Base-by-base conservation (phyloP, 306 rosid genomes). In the Begonia peltatifolia region DNA sequence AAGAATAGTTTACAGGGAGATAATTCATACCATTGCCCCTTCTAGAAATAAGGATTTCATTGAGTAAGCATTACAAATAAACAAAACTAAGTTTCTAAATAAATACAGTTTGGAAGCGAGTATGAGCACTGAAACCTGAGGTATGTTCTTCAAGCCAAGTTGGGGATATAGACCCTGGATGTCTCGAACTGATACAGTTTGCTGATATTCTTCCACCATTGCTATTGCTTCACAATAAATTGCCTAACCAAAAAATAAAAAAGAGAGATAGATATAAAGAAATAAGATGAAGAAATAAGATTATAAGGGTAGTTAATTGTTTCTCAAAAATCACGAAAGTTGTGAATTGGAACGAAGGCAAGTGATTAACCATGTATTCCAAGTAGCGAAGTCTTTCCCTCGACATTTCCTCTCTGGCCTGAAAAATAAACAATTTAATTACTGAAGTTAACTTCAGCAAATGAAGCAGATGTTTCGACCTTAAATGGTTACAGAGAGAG, bases 381-480 rank as follows among this genome's bases (percentile, higher is more conserved):
- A 86, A 60, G 66, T 86, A 86, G 13, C 93, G 86, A 54, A 73
- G 73, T 64, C 95, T 76, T 64, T 90, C 95, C 79, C 86, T 65
- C 61, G 79, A 80, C 99, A 90, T 90, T 79, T 83, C 99, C 81
- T 86, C 95, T 72, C 95, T 83, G 12, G 93, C 99, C 96, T 90
- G 79, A 68, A 76, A 53, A 11, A 22, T 51, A 52, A 11, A 36
- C 42, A 46, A 49, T 7, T 5, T 66, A 58, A 63, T 67, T 46
- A 63, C 35, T 22, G 16, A 42, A 41, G 9, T n/a, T 41, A 53
- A 0, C 59, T 58, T 63, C 68, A 18, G 30, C 36, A 62, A 30
- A 30, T 30, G 3, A 30, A 30, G 38, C 0, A 30, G 6, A 0
- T 30, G 6, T 30, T 30, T 20, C 23, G 23, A 30, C 38, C 38